Evolutionary conservation across 495 filamentous ascomycete genomes (phyloP).

Genomic region (Aspergillus sclerotioniger): DNA sequence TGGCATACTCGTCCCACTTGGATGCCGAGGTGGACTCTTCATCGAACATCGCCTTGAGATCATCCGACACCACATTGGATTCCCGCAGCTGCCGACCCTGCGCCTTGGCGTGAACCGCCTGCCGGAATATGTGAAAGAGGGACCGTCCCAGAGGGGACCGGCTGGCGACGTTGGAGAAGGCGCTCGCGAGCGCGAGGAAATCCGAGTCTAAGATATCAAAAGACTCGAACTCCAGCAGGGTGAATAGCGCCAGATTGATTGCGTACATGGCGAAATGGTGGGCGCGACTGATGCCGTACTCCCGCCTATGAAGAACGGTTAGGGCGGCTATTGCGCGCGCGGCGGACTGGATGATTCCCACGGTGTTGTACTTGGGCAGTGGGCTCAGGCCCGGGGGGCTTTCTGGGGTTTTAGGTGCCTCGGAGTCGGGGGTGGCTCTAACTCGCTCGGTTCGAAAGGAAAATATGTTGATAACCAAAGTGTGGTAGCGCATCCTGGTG

Average conservation of each 20-base stretch:
- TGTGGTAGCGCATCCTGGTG: conserved; percentile 40
- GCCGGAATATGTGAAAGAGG: conserved; percentile 43
- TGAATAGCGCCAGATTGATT: conserved; percentile 45
- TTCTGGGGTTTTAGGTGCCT: conserved; percentile 33
- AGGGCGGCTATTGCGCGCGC: conserved; percentile 37
- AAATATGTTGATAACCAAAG: conserved; percentile 41
- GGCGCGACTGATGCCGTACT: conserved; percentile 40
- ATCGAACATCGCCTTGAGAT: conserved; percentile 40
- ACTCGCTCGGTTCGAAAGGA: conserved; percentile 28
- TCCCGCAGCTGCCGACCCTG: conserved; percentile 32
- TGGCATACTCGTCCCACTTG: conserved; percentile 36
- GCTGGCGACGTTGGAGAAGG: conserved; percentile 38
- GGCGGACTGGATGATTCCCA: conserved; percentile 25
- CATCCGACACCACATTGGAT: conserved; percentile 26
- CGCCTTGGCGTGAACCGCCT: conserved; percentile 32
- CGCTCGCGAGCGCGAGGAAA: conserved; percentile 37
- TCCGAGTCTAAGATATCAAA: conserved; percentile 42
- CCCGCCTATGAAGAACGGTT: conserved; percentile 31
- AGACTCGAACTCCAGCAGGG: conserved; percentile 30
- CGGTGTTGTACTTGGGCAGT: conserved; percentile 24
- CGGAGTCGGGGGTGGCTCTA: conserved; percentile 15
- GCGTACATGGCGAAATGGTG: conserved; percentile 47
- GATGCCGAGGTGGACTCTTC: conserved; percentile 23
- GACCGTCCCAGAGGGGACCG: conserved; percentile 39
- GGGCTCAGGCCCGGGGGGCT: conserved; percentile 30